These are phyloP conservation scores for Pseudozyma tsukubaensis DNA, from an alignment of 1,284 basidiomycete genomes.

Conservation along the genomic window DNA sequence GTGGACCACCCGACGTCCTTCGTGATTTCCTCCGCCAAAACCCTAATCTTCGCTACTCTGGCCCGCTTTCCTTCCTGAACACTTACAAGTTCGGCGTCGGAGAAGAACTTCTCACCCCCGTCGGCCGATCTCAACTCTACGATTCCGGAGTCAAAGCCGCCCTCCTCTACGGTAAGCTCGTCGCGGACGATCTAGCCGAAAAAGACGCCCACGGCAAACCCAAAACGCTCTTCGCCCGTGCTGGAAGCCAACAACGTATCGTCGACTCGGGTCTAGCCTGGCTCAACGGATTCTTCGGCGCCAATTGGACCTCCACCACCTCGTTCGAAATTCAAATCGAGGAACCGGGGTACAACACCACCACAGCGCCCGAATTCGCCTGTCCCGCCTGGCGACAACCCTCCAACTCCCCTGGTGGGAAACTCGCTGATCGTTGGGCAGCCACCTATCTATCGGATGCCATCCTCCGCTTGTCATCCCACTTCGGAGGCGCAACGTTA, in stretches of 20 bases:
- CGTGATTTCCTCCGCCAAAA: constrained; percentile 34
- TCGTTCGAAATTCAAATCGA: constrained; percentile 66
- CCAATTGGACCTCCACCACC: constrained; percentile 41
- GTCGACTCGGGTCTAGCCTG: constrained; percentile 63
- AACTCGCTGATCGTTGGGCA: constrained; percentile 51
- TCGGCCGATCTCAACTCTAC: constrained; percentile 63
- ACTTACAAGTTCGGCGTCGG: constrained; percentile 59
- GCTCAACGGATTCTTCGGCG: constrained; percentile 55
- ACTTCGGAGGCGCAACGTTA: constrained; percentile 48
- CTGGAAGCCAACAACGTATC: constrained; percentile 66
- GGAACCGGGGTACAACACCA: constrained; percentile 61
- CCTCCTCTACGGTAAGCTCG: constrained; percentile 52
- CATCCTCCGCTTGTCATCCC: constrained; percentile 46
- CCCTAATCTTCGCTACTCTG: constrained; percentile 40
- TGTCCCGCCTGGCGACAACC: constrained; percentile 40
- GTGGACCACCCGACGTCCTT: constrained; percentile 35
- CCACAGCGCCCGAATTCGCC: constrained; percentile 63
- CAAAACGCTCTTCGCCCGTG: constrained; percentile 59
- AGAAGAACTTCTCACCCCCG: constrained; percentile 62
- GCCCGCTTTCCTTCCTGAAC: constrained; percentile 59
- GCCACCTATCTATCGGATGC: constrained; percentile 62
- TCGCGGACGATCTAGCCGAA: constrained; percentile 29
- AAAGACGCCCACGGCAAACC: constrained; percentile 16
- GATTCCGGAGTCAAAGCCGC: constrained; percentile 56
- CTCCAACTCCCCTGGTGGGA: constrained; percentile 21